Evolutionary conservation across 371 early-diverging fungal species (phyloP).

Genomic region (Mucor lusitanicus): DNA sequence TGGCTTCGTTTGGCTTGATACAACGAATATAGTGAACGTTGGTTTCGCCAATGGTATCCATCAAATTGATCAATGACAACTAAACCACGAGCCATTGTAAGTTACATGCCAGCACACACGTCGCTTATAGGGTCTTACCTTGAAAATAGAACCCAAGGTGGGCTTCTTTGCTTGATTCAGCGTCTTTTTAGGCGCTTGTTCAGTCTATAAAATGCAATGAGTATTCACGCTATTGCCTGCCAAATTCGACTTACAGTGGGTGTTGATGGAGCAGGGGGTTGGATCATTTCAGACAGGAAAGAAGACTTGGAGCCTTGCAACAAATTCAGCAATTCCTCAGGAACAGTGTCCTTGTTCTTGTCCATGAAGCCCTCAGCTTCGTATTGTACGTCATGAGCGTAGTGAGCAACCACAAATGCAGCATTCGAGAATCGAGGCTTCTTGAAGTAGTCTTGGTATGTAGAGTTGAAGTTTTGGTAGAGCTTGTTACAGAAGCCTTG

Average conservation of each 20-base stretch:
- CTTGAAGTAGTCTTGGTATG: slow-evolving; percentile 74
- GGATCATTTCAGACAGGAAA: slow-evolving; percentile 55
- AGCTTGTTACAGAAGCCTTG: slow-evolving; percentile 83
- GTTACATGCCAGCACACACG: background rate
- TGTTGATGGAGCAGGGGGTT: slow-evolving; percentile 12
- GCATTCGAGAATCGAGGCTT: slow-evolving; percentile 88
- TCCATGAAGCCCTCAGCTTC: slow-evolving; percentile 94
- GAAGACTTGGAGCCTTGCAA: slow-evolving; percentile 69
- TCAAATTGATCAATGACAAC: slow-evolving; percentile 84
- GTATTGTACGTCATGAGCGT: slow-evolving; percentile 92
- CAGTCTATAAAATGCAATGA: slow-evolving; percentile 8
- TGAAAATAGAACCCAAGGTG: slow-evolving; percentile 89
- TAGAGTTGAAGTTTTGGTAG: slow-evolving; percentile 69
- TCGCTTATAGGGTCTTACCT: slow-evolving; percentile 28
- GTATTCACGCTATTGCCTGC: background rate
- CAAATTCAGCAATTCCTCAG: slow-evolving; percentile 83
- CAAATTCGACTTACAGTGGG: slow-evolving; percentile 1
- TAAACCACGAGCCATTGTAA: background rate
- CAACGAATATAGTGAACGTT: slow-evolving; percentile 97
- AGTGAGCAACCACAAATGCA: slow-evolving; percentile 88
- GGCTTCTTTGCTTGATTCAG: slow-evolving; percentile 69
- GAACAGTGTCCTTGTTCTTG: slow-evolving; percentile 98
- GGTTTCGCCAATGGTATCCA: slow-evolving; percentile 92
- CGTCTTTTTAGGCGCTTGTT: slow-evolving; percentile 39
- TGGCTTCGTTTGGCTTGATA: slow-evolving; percentile 96